phyloP scores from a whole-genome alignment of 768 basidiomycete genomes.

The Omphalotus guepiniiformis region DNA sequence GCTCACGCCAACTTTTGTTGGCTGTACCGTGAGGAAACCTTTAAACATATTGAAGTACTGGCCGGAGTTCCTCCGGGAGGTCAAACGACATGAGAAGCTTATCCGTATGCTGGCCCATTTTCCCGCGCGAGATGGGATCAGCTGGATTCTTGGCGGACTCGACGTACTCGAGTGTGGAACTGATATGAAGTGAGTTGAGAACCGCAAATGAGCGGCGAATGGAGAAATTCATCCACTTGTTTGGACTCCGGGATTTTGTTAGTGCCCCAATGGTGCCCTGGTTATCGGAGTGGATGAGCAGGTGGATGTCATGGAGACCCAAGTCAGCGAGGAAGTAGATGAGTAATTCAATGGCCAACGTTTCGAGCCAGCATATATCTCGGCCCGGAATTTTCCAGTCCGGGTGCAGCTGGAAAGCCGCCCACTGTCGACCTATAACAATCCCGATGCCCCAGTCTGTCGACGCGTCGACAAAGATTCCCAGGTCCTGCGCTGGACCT shows the following conservation, averaged over 20 bases:
- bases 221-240: constrained; percentile 13
- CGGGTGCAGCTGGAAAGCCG: constrained; percentile 17
- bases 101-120: background rate
- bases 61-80: constrained; percentile 2
- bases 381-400: constrained; percentile 14
- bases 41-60: constrained; percentile 1
- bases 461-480: constrained; percentile 32
- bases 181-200: constrained; percentile 2
- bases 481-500: constrained; percentile 8
- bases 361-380: constrained; percentile 23
- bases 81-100: background rate
- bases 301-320: constrained; percentile 15
- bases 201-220: constrained; percentile 8
- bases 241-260: constrained; percentile 14
- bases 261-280: constrained; percentile 28
- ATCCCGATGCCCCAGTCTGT: constrained; percentile 38
- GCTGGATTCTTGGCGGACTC: constrained; percentile 16
- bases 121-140: constrained; percentile 18
- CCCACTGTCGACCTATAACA: constrained; percentile 23
- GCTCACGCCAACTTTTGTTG: background rate
- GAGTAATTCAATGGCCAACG: constrained; percentile 17
- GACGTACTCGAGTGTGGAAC: constrained; percentile 10
- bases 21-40: background rate
- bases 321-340: constrained; percentile 3
- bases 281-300: constrained; percentile 31